A percentile compares a stretch with the other conserved stretches of the same genome.
phyloP scores from a whole-genome alignment of 495 filamentous ascomycete species.

The Letharia lupina region DNA sequence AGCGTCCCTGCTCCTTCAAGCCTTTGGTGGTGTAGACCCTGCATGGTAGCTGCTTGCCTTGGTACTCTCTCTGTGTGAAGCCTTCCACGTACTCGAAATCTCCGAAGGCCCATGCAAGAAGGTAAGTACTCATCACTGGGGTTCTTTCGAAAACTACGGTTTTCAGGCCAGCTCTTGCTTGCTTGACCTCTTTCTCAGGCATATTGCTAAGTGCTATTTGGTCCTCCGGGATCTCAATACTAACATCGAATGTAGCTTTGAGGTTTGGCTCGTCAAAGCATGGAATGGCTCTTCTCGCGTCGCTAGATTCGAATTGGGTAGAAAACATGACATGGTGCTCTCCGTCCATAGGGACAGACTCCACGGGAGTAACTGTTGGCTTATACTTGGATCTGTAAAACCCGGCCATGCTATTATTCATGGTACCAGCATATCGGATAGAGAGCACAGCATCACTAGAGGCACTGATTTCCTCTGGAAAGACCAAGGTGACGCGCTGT shows the following conservation, averaged over 20 bases:
- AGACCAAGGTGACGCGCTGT: slow-evolving; percentile 68
- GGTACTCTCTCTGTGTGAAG: slow-evolving; percentile 77
- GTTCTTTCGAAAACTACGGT: slow-evolving; percentile 75
- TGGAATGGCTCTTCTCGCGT: slow-evolving; percentile 87
- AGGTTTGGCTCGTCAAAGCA: slow-evolving; percentile 98
- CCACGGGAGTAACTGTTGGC: slow-evolving; percentile 56
- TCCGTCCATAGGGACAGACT: slow-evolving; percentile 66
- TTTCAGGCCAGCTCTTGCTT: slow-evolving; percentile 57
- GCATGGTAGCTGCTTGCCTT: slow-evolving; percentile 82
- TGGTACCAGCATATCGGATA: slow-evolving; percentile 72
- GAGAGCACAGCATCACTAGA: slow-evolving; percentile 52
- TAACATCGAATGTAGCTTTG: slow-evolving; percentile 90
- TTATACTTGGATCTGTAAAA: slow-evolving; percentile 96
- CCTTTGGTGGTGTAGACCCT: slow-evolving; percentile 91
- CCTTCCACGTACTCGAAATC: slow-evolving; percentile 95
- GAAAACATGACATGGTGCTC: slow-evolving; percentile 88
- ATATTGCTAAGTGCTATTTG: slow-evolving; percentile 90
- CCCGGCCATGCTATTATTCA: slow-evolving; percentile 93
- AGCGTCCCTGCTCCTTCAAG: slow-evolving; percentile 77
- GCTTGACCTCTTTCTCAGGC: slow-evolving; percentile 63
- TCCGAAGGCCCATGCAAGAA: slow-evolving; percentile 91
- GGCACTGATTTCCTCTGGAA: slow-evolving; percentile 57
- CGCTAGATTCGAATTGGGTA: slow-evolving; percentile 95
- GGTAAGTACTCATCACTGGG: slow-evolving; percentile 95
- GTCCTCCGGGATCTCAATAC: slow-evolving; percentile 80